Conservation (phyloP, 2,329 filamentous ascomycete species). For the Cytospora leucostoma region DNA sequence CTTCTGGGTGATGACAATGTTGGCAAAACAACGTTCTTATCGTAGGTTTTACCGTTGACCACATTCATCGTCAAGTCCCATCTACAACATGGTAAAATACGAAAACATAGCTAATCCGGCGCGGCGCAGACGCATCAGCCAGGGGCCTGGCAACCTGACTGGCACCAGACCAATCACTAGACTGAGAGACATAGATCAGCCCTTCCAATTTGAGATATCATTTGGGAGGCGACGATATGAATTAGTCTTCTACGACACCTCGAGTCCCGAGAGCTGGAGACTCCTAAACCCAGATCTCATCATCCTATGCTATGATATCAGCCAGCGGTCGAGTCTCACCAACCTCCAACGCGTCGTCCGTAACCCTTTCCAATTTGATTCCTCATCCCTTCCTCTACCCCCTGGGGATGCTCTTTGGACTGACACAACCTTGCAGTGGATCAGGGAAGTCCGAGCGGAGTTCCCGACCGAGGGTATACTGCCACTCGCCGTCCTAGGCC, state of each 20-base stretch:
- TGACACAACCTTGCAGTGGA: conserved; percentile 51
- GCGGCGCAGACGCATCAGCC: conserved; percentile 52
- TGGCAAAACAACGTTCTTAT: conserved; percentile 63
- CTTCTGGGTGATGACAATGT: conserved; percentile 61
- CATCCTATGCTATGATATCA: conserved; percentile 64
- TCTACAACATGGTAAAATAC: not conserved
- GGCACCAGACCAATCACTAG: conserved; percentile 46
- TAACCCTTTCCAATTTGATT: conserved; percentile 24
- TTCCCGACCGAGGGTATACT: conserved; percentile 51
- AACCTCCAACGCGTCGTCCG: conserved; percentile 59
- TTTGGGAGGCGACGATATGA: conserved; percentile 50
- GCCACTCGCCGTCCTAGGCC: conserved; percentile 58
- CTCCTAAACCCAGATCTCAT: conserved; percentile 60
- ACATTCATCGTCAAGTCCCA: not conserved
- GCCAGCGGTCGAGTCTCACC: conserved; percentile 57
- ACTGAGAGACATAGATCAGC: conserved; percentile 61
- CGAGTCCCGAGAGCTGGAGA: conserved; percentile 59
- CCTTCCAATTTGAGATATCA: conserved; percentile 58
- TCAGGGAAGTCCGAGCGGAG: conserved; percentile 52
- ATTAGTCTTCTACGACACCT: conserved; percentile 62
- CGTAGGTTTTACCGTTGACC: conserved; percentile 46
- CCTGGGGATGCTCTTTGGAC: not conserved
- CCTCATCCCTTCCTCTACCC: not conserved
- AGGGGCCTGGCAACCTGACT: conserved; percentile 37
- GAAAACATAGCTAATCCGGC: conserved; percentile 16